Evolutionary conservation across 352 stramenopile genomes (phyloP).

Genomic region (Globisporangium abappressorium): DNA sequence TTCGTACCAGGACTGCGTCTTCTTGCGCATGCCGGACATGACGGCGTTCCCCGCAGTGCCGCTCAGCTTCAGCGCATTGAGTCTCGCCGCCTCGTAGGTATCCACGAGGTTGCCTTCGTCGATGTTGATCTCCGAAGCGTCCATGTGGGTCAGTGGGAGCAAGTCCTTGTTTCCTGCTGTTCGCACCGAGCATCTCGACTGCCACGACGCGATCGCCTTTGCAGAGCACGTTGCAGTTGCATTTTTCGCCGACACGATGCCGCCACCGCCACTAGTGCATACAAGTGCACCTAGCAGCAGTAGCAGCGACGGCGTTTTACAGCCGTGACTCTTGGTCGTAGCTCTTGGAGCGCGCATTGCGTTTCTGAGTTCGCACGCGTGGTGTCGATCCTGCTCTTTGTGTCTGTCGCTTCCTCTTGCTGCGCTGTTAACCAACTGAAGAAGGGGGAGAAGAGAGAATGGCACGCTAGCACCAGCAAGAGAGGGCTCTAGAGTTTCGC

Average conservation of each 20-base stretch:
- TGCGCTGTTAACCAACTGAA: neutral
- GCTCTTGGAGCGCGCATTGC: neutral
- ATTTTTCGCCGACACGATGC: neutral
- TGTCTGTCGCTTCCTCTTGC: neutral
- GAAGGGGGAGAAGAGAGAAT: neutral
- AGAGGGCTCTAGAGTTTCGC: neutral
- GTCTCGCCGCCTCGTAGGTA: constrained; percentile 66
- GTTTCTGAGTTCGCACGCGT: neutral
- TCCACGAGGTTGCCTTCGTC: constrained; percentile 52
- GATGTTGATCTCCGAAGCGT: constrained; percentile 52
- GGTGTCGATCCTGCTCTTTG: neutral
- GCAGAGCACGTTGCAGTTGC: constrained; percentile 49
- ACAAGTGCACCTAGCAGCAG: neutral
- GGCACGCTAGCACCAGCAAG: neutral
- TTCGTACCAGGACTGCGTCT: constrained; percentile 66
- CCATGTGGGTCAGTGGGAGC: constrained; percentile 51
- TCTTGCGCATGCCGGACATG: constrained; percentile 72
- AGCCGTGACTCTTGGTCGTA: neutral
- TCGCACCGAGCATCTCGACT: constrained; percentile 50
- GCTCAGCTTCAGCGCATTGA: constrained; percentile 67
- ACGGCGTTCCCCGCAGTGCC: constrained; percentile 51
- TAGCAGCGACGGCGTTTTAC: neutral
- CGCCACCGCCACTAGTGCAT: neutral
- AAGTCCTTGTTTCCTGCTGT: constrained; percentile 56
- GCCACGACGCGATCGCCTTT: constrained; percentile 44